Conservation (phyloP, 2,329 filamentous ascomycete species). For the Leptographium wingfieldii region DNA sequence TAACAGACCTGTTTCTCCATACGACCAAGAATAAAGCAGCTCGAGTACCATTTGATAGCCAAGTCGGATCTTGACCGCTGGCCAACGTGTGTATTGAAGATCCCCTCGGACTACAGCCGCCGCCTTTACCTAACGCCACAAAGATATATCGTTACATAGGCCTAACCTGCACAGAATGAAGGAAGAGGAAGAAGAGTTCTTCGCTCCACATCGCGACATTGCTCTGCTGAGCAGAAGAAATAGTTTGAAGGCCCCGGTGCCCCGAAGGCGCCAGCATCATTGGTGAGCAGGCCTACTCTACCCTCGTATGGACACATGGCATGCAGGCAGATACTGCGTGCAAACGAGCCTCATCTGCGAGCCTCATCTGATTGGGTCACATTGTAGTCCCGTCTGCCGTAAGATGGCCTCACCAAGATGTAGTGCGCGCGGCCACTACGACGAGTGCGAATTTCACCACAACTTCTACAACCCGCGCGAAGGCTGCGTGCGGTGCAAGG, state of each 20-base stretch:
- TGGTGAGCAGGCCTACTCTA: not conserved
- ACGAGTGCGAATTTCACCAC: constrained; percentile 4
- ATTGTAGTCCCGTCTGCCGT: not conserved
- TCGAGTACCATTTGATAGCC: too few relatives aligned
- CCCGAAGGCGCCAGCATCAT: not conserved
- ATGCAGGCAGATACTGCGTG: too few relatives aligned
- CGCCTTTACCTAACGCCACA: not conserved
- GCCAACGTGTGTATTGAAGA: too few relatives aligned
- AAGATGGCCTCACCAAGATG: constrained; percentile 2
- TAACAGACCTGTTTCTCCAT: too few relatives aligned
- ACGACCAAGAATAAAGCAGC: too few relatives aligned
- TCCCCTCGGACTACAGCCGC: not conserved
- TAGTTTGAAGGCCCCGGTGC: not conserved
- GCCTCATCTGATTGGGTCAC: not conserved
- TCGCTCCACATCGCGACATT: not conserved
- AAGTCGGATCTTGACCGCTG: too few relatives aligned
- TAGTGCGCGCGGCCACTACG: not conserved
- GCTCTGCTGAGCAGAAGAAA: not conserved
- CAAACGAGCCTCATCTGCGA: too few relatives aligned
- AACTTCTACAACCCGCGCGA: constrained; percentile 14
- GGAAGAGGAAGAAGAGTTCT: not conserved
- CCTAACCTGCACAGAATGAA: not conserved
- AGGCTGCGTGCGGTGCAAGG: constrained; percentile 2
- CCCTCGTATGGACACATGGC: not conserved
- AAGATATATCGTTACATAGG: not conserved